phyloP scores from a whole-genome alignment of 2,329 filamentous ascomycete species.

The Ophiostoma ips region DNA sequence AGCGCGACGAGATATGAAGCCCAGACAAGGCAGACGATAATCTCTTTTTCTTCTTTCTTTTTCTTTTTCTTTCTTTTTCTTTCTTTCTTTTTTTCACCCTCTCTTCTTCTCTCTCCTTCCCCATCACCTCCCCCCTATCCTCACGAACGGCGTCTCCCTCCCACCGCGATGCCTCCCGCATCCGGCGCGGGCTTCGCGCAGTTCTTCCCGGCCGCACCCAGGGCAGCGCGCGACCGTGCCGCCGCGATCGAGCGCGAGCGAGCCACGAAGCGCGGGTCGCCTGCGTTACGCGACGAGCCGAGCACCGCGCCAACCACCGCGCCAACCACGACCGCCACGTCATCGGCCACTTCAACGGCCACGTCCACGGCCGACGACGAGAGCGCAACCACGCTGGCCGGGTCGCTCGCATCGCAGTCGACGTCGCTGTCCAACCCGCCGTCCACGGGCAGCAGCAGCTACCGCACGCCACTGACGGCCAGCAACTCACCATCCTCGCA shows the following conservation, averaged over 20 bases:
- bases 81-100: neutral
- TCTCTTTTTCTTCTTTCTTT: too few species aligned
- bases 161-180: slow-evolving; percentile 63
- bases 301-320: neutral
- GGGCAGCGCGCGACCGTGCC: slow-evolving; percentile 41
- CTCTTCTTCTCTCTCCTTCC: neutral
- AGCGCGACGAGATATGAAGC: slow-evolving; percentile 38
- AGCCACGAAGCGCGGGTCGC: slow-evolving; percentile 14
- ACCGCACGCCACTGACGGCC: slow-evolving; percentile 37
- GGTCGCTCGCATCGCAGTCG: neutral
- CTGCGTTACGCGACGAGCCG: neutral
- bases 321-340: neutral
- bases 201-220: slow-evolving; percentile 71
- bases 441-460: slow-evolving; percentile 23
- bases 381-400: slow-evolving; percentile 1
- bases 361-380: neutral
- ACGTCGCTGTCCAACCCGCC: slow-evolving; percentile 10
- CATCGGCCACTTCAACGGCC: neutral
- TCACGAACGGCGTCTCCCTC: neutral
- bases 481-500: slow-evolving; percentile 43
- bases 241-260: slow-evolving; percentile 45
- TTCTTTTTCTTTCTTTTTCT: neutral
- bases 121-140: neutral
- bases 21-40: slow-evolving; percentile 21
- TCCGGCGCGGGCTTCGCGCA: slow-evolving; percentile 66